A percentile compares a stretch with the other conserved stretches of the same genome.
Conservation (phyloP, 2,329 filamentous ascomycete species). For the Cladosporium oxysporum region DNA sequence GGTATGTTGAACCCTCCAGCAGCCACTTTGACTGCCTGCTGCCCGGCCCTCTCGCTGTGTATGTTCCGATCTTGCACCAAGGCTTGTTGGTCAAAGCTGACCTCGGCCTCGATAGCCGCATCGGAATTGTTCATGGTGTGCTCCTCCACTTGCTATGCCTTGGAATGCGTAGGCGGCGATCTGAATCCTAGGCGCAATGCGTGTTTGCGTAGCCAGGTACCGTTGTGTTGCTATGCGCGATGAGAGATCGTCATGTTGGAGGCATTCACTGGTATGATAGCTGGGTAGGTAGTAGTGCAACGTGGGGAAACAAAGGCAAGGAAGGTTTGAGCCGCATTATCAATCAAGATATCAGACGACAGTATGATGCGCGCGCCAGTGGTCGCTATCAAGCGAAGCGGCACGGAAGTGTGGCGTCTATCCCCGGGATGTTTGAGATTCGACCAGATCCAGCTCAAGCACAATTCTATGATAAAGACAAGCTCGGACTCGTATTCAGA, state of each 20-base stretch:
- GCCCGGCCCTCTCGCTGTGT: conserved; percentile 23
- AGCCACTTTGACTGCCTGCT: conserved; percentile 26
- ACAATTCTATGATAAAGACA: background rate
- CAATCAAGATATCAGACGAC: conserved; percentile 14
- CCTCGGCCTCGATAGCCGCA: conserved; percentile 36
- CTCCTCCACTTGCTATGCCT: background rate
- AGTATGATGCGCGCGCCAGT: conserved; percentile 11
- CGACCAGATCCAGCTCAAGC: background rate
- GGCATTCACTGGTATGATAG: background rate
- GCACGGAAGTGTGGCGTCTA: conserved; percentile 10
- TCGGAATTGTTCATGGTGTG: conserved; percentile 36
- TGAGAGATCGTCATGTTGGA: conserved; percentile 2
- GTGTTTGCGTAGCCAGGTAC: background rate
- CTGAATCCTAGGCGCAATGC: background rate
- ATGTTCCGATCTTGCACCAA: conserved; percentile 22
- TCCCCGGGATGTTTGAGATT: background rate
- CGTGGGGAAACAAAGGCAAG: background rate
- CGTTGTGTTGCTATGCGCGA: background rate
- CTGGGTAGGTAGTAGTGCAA: background rate
- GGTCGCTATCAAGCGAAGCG: conserved; percentile 9
- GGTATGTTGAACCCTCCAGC: conserved; percentile 28
- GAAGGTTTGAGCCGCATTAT: conserved; percentile 12
- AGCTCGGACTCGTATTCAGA: background rate
- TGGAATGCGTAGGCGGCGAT: background rate
- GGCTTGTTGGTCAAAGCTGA: conserved; percentile 32